Evolutionary conservation across 345 rosid genomes (phyloP).

Genomic region (Aethionema arabicum): DNA sequence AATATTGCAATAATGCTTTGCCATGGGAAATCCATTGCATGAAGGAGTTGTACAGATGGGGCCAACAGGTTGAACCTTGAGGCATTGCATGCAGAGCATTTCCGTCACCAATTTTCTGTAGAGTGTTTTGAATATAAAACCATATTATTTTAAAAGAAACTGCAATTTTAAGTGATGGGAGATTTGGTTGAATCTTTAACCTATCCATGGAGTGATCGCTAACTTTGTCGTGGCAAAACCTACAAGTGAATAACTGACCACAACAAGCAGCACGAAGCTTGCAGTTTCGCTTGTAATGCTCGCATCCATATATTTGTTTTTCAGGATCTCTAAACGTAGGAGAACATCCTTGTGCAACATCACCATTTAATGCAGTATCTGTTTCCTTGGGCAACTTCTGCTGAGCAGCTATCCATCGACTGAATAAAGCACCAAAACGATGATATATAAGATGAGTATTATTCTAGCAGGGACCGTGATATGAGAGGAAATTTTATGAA

Average conservation of each 20-base stretch:
- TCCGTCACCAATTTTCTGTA: conserved; percentile 74
- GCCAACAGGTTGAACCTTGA: conserved; percentile 74
- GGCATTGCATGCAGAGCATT: conserved; percentile 89
- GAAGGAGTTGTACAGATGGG: conserved; percentile 67
- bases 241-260: conserved; percentile 68
- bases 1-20: conserved; percentile 79
- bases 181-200: conserved; percentile 35
- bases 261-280: conserved; percentile 82
- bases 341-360: conserved; percentile 51
- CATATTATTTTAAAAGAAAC: conserved; percentile 9
- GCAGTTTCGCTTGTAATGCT: conserved; percentile 87
- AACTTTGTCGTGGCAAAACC: conserved; percentile 90
- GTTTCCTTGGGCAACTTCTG: conserved; percentile 64
- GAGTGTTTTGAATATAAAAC: conserved; percentile 13
- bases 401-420: conserved; percentile 92
- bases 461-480: background rate
- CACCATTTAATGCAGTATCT: conserved; percentile 48
- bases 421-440: conserved; percentile 33
- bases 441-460: conserved; percentile 5
- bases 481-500: conserved; percentile 11
- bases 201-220: conserved; percentile 91
- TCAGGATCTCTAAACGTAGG: conserved; percentile 69
- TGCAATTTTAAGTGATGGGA: conserved; percentile 5
- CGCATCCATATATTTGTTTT: conserved; percentile 75
- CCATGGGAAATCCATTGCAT: conserved; percentile 70